Base-by-base conservation (phyloP, 108 stramenopile species). In the Chaetoceros tenuissimus region DNA sequence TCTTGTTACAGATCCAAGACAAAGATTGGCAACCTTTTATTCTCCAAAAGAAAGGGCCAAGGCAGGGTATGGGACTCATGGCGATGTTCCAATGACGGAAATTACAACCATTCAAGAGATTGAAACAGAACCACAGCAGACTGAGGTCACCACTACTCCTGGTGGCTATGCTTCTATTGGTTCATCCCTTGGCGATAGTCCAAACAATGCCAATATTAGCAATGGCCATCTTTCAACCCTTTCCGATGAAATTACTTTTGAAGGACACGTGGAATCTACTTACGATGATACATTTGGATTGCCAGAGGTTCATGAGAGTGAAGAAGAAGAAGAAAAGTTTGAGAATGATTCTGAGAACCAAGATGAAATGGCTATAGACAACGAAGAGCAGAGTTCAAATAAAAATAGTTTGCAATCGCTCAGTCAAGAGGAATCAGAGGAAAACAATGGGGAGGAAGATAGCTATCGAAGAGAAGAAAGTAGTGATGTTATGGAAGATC, bases 1-100 rank as follows among this genome's bases (percentile, higher is more conserved):
- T 28, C 51, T 85, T 21, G 60, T 84, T 19, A 64, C 84, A 2
- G 90, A 92, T 69, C 86, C 90, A 21, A 67, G 90, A 31, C 90
- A 92, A 67, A 64, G 90, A 44, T 52, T 92, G 10, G 86, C 86
- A 0, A 87, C 71, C 57, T 31, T 87, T 19, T 51, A 77, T 30
- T 64, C 29, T 3, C n/a, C n/a, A 34, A 30, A 30, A 20, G 20
- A 30, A 10, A 40, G 34, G 5, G 34, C 34, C 5, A 10, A 5
- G 5, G 8, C 34, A 40, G 34, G 34, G 5, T n/a, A n/a, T n/a
- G n/a, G n/a, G n/a, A n/a, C n/a, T n/a, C n/a, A n/a, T n/a, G n/a
- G n/a, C n/a, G n/a, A n/a, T n/a, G 13, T 40, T 40, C 34, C 34
- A 5, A 40, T 40, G 34, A 13, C 34, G 13, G 34, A 40, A 40